phyloP scores from a whole-genome alignment of 2,329 filamentous ascomycete genomes.

The Alternaria brassicicola region DNA sequence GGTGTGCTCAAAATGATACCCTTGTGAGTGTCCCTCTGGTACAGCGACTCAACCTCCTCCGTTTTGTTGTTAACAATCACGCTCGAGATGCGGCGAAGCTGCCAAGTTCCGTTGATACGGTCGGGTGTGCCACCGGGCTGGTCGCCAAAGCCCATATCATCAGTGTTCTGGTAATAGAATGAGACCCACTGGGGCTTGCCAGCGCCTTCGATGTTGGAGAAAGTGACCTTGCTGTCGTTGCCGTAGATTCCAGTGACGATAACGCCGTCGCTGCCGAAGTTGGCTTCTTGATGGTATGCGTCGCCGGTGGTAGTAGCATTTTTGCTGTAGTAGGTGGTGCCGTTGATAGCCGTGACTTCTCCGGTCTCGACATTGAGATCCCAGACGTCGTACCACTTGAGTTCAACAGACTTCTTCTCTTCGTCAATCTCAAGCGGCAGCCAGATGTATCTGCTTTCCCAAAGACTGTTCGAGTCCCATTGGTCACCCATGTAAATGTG shows the following conservation, averaged over 20 bases:
- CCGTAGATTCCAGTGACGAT: conserved; percentile 62
- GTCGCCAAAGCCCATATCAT: conserved; percentile 66
- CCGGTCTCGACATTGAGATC: conserved; percentile 61
- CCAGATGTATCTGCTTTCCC: conserved; percentile 65
- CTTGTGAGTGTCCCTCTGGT: conserved; percentile 64
- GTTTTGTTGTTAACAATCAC: conserved; percentile 63
- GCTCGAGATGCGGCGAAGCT: conserved; percentile 64
- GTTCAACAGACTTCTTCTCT: conserved; percentile 55
- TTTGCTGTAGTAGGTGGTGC: conserved; percentile 56
- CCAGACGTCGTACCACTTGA: conserved; percentile 63
- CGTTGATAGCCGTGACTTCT: conserved; percentile 55
- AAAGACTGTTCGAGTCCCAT: conserved; percentile 63
- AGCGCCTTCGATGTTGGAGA: conserved; percentile 56
- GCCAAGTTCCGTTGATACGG: conserved; percentile 65
- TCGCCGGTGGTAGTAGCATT: conserved; percentile 55
- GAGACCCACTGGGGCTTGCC: conserved; percentile 63
- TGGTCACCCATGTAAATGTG: conserved; percentile 60
- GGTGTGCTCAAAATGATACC: conserved; percentile 65
- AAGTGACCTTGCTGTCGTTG: conserved; percentile 62
- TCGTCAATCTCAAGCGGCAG: conserved; percentile 61
- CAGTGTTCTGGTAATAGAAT: conserved; percentile 65
- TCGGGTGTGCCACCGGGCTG: conserved; percentile 62
- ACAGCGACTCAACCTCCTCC: conserved; percentile 58
- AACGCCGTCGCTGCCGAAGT: conserved; percentile 55
- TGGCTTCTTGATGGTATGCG: conserved; percentile 63